Evolutionary conservation across 495 filamentous ascomycete genomes (phyloP), one percentile per base, ranked within the genome.

Genomic region (Ascodesmis nigricans): DNA sequence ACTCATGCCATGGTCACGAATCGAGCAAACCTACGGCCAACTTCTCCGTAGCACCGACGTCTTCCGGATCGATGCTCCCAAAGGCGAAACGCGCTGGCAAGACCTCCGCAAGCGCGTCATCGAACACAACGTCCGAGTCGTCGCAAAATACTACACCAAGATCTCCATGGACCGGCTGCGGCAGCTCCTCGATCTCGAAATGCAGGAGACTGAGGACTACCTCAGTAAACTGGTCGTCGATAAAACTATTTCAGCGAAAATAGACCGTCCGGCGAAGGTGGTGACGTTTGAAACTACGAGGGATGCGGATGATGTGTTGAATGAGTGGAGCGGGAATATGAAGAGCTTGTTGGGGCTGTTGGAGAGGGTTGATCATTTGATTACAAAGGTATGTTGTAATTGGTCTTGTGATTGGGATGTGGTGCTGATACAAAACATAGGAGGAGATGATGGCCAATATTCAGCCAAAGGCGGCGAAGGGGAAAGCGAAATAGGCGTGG

Each of bases 391-490:
- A 46, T 33, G 16, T 24, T 27, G 1, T 5, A 4, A 3, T 6
- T 9, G 13, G 5, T 22, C 7, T 13, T 2, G 5, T 20, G 18
- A 10, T 4, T 16, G 5, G 3, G 7, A 10, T 25, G 25, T 13
- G n/a, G 25, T 31, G 29, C 27, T 49, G 24, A 49, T 17, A 11
- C 31, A 21, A 21, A 7, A 5, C 15, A 26, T 13, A 50, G 69
- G 90, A 95, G 63, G 90, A 95, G 65, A 97, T 97, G 87, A 97
- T 97, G 87, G 87, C 87, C 22, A 65, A 83, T 32, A 95, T 95
- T 41, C 71, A 79, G 54, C 80, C 75, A 3, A 58, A 70, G 18
- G 68, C 69, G 38, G 55, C 41, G 26, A 50, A 46, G 26, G 38
- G 43, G 8, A 47, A 47, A 25, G 43, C 37, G 3, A 47, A 47